phyloP scores from a whole-genome alignment of 345 rosid species.

The Dovyalis caffra region DNA sequence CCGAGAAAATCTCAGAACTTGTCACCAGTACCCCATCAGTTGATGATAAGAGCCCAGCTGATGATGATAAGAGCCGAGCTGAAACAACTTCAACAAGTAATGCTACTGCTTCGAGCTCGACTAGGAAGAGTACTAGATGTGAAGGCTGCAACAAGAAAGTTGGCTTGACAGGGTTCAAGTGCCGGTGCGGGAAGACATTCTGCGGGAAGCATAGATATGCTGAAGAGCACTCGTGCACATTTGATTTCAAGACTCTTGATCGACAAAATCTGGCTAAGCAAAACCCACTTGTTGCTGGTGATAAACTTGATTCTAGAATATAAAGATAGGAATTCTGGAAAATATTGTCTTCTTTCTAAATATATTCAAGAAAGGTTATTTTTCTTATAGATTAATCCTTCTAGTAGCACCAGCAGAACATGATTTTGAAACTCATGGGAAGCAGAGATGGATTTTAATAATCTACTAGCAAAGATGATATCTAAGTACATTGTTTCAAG shows the following conservation, averaged over 20 bases:
- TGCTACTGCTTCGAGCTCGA: neutral
- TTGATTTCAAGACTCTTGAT: slow-evolving; percentile 29
- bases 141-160: slow-evolving; percentile 15
- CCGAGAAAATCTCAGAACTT: neutral
- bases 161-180: slow-evolving; percentile 17
- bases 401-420: too few species aligned
- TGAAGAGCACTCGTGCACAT: slow-evolving; percentile 31
- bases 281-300: slow-evolving; percentile 24
- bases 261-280: slow-evolving; percentile 11
- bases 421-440: too few species aligned
- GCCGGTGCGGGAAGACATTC: slow-evolving; percentile 30
- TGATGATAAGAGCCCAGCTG: neutral
- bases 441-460: too few species aligned
- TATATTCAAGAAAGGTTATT: too few species aligned
- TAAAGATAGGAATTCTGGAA: neutral
- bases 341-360: too few species aligned
- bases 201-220: slow-evolving; percentile 36
- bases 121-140: neutral
- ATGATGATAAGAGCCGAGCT: too few species aligned
- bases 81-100: neutral
- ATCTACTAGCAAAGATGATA: too few species aligned
- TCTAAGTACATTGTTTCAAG: too few species aligned
- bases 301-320: slow-evolving; percentile 9
- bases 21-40: neutral
- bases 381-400: too few species aligned